These are phyloP conservation scores for Mycena alexandri DNA, from an alignment of 768 basidiomycete genomes.

Conservation along the genomic window DNA sequence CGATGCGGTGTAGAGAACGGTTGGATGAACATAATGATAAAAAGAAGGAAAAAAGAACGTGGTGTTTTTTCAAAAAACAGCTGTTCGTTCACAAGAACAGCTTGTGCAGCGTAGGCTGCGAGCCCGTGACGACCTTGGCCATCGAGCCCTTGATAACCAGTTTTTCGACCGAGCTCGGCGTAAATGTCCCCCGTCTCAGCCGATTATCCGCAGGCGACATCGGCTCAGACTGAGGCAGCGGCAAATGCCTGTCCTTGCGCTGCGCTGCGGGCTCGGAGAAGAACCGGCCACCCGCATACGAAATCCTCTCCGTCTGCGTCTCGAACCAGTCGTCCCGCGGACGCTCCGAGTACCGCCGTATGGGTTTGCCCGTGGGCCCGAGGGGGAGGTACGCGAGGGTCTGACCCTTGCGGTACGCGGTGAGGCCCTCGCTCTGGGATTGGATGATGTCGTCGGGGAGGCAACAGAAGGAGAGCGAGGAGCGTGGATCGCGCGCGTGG, in stretches of 20 bases:
- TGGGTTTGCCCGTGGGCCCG: slow-evolving; percentile 67
- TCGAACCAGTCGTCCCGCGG: slow-evolving; percentile 74
- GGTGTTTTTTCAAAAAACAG: too few species aligned
- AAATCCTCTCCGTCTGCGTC: slow-evolving; percentile 66
- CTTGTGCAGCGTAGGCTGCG: slow-evolving; percentile 45
- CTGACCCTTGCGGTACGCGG: slow-evolving; percentile 59
- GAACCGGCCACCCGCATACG: slow-evolving; percentile 57
- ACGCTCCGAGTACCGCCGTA: slow-evolving; percentile 71
- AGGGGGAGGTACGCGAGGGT: slow-evolving; percentile 67
- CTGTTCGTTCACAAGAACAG: slow-evolving; percentile 36
- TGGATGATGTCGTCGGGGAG: slow-evolving; percentile 64
- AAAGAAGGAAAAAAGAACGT: too few species aligned
- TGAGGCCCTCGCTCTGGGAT: slow-evolving; percentile 64
- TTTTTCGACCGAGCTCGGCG: slow-evolving; percentile 59
- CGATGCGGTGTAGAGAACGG: neutral
- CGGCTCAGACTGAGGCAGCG: slow-evolving; percentile 54
- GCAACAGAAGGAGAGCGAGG: slow-evolving; percentile 77
- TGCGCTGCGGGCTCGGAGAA: slow-evolving; percentile 27
- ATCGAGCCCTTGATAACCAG: slow-evolving; percentile 67
- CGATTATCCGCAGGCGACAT: slow-evolving; percentile 54
- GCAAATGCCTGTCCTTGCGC: slow-evolving; percentile 41
- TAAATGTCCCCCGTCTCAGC: slow-evolving; percentile 54
- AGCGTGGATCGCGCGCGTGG: slow-evolving; percentile 65
- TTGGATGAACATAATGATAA: too few species aligned
- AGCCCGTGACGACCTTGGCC: slow-evolving; percentile 60